Evolutionary conservation across 83 land plant species (phyloP).

Genomic region (Picea mariana): DNA sequence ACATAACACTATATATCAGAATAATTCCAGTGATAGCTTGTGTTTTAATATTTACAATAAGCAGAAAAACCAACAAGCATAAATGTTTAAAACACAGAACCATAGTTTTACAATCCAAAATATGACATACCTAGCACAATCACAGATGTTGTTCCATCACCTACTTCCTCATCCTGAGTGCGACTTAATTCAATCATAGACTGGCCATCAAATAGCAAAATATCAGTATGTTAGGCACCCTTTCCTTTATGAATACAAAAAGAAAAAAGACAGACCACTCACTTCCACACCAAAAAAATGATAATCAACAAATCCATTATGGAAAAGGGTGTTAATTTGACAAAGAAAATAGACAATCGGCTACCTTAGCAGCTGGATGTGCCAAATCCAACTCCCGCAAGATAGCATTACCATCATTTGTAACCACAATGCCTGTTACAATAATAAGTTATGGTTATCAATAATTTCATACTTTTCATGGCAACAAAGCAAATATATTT

Average conservation of each 20-base stretch:
- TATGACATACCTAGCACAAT: conserved; percentile 80
- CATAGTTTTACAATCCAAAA: background rate
- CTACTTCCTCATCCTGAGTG: conserved; percentile 99
- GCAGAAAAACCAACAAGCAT: no score
- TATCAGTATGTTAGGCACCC: background rate
- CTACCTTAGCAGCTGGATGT: conserved; percentile 96
- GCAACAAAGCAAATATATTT: background rate
- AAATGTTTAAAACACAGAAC: no score
- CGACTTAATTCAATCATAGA: conserved; percentile 98
- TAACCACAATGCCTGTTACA: conserved; percentile 89
- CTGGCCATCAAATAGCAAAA: conserved; percentile 32
- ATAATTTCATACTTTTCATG: background rate
- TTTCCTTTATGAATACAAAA: background rate
- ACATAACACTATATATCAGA: no score
- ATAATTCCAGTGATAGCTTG: no score
- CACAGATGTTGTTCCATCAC: conserved; percentile 99
- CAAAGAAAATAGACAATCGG: conserved; percentile 7
- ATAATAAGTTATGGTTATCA: background rate
- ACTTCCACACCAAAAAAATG: background rate
- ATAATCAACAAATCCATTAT: background rate
- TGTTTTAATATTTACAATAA: no score
- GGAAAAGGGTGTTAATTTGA: no score
- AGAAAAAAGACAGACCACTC: background rate
- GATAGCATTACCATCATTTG: conserved; percentile 99
- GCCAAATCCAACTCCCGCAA: conserved; percentile 94